Base-by-base conservation (phyloP, 768 basidiomycete species). In the Lyophyllum shimeji region DNA sequence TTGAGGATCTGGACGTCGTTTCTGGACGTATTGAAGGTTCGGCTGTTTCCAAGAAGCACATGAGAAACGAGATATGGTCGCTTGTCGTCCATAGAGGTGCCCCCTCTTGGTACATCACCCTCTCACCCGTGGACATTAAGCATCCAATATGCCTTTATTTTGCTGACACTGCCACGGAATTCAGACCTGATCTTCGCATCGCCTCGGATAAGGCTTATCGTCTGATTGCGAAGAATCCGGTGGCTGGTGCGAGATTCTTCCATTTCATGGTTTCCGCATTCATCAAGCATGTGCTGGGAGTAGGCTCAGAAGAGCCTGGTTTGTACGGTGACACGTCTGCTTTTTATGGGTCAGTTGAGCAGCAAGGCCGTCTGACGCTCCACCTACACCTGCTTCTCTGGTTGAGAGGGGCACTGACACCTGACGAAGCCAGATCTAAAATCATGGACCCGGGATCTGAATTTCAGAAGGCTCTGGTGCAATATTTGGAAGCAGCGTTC, bases 121-220 rank as follows among this genome's bases (percentile, higher is more conserved):
- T 74, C 45, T 66, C 74, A 1, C 74, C 74, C 8, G 65, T 70
- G 7, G 72, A 74, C 57, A 58, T 56, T 3, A 55, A 56, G 6
- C 66, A 73, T 62, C 74, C 74, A 5, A 52, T 76, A 7, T 69
- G 65, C 37, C 37, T 75, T 12, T 75, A 76, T 50, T 71, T 55
- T 63, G 72, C 71, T 20, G 70, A 60, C 21, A 43, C 39, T 0
- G 55, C 70, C 2, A 44, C 61, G 24, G 57, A 51, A 7, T 71
- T 72, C 46, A 18, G 49, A 0, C 68, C 66, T 9, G 24, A n/a
- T 34, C 34, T 62, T 15, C 31, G 48, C n/a, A n/a, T 20, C 63
- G 15, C 7, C 6, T n/a, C n/a, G n/a, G 37, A 39, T n/a, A 13
- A 39, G 37, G 3, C 7, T 5, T 39, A 7, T 39, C 11, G 37